These are phyloP conservation scores for Jackrogersella minutella DNA, from an alignment of 495 filamentous ascomycete genomes.

Conservation along the genomic window DNA sequence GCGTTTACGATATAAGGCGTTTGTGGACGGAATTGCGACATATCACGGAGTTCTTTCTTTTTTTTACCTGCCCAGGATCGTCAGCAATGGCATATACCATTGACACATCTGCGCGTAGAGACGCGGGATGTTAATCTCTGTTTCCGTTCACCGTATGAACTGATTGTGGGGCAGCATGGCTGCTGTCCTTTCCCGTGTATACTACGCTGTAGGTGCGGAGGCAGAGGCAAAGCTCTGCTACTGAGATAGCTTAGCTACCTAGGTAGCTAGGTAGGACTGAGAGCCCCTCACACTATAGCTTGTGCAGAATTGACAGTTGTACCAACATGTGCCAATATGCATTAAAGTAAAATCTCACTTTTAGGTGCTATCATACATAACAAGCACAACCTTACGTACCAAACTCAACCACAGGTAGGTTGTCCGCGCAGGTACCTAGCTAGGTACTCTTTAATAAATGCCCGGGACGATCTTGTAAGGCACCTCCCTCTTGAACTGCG, in stretches of 20 bases:
- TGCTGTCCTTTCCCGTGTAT: no score
- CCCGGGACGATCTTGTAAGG: constrained; percentile 56
- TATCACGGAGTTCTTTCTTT: constrained; percentile 23
- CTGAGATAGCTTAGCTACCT: neutral
- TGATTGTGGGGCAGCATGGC: no score
- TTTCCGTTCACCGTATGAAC: no score
- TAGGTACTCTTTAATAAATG: constrained; percentile 40
- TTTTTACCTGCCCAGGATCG: constrained; percentile 24
- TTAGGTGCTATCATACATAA: neutral
- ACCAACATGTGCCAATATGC: no score
- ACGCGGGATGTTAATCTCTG: constrained; percentile 17
- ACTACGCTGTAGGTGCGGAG: constrained; percentile 32
- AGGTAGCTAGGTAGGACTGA: neutral
- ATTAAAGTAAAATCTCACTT: neutral
- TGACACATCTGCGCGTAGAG: constrained; percentile 16
- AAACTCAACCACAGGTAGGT: neutral
- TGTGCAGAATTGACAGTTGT: no score
- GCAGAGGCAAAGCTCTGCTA: neutral
- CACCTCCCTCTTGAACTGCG: constrained; percentile 54
- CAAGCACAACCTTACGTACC: no score
- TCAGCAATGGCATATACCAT: constrained; percentile 41
- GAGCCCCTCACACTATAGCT: no score
- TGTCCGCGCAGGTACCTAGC: neutral
- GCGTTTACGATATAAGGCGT: constrained; percentile 30
- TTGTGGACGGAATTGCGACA: constrained; percentile 24